Evolutionary conservation across 2,329 filamentous ascomycete species (phyloP), one percentile per base, ranked within the genome.

Genomic region (Taxawa tesnikishii): DNA sequence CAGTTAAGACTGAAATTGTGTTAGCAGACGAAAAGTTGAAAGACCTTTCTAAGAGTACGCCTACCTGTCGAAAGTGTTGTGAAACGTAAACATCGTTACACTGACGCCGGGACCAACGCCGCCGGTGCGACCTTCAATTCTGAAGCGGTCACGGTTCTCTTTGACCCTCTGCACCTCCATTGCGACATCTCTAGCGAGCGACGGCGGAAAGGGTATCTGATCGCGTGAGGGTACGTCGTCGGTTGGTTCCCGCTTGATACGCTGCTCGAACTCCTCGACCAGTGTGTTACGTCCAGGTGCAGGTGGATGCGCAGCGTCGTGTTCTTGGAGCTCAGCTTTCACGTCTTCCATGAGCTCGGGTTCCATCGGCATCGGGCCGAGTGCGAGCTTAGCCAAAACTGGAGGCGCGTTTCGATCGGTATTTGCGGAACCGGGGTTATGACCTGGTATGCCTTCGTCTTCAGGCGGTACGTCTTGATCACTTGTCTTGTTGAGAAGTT

Each of bases 51-150:
- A 37, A 31, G 5, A 9, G 7, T 8, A 15, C 12, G 14, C 34
- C 25, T 26, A 87, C 83, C 75, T 81, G 56, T 93, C 85, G 41
- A 85, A 78, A 0, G 83, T 93, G 56, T 98, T 98, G 63, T 98
- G 90, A 50, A 96, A 94, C 1, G 90, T 98, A 54, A 92, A 94
- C 82, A 96, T 96, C 64, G 83, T 90, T 15, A 92, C 79, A 47
- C 85, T 93, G 38, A 94, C 68, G 15, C 78, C 77, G 33, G 84
- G 75, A 10, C 87, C 84, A 31, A 87, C 71, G 6, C 87, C 88
- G 11, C 84, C 83, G 9, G 82, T 88, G 19, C 81, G 74, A 13
- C 78, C 75, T 38, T 93, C 83, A 36, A 96, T 88, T 50, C 75
- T 80, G 54, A 94, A 93, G 12, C 88, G 73, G 48, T 96, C 88